Base-by-base conservation (phyloP, 1,139 yeast species). In the Scheffersomyces segobiensis region DNA sequence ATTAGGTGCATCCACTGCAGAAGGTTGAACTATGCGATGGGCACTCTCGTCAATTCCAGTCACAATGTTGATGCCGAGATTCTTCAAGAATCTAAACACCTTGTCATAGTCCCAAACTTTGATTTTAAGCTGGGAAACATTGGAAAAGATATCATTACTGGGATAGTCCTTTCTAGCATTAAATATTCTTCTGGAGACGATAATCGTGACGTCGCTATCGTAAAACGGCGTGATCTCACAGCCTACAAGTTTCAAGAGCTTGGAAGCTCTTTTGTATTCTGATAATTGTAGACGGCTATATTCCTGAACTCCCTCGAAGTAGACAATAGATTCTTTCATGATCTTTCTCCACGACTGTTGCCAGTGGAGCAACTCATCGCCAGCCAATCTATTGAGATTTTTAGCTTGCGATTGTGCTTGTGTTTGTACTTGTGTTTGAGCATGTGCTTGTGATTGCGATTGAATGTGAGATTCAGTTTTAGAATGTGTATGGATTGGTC, bases 61-160 rank as follows among this genome's bases (percentile, higher is more conserved):
- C 59, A 59, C 58, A 46, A 59, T 55, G 53, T 63, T 65, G 20
- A 76, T 86, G 52, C 95, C 90, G 65, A 93, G 77, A 67, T 92
- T 87, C 61, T 84, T 84, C 69, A 93, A 78, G 69, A 95, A 93
- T 54, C 98, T 79, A 66, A 87, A 83, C 8, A 93, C 92, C 71
- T 93, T 93, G 58, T 91, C 97, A 67, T 86, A 88, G 54, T 89
- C 87, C 98, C 98, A 93, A 19, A 93, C 89, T 70, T 92, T 92
- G 70, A 91, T 83, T 60, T 83, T 84, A 60, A 81, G 82, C 59
- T 77, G 78, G 46, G 79, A 74, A 3, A 93, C 96, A 63, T 87
- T 84, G 57, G 84, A 79, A 64, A 91, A 83, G 24, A 91, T 85
- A 71, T 90, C 96, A 55, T 85, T 84, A 5, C 83, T 74, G 19